A percentile compares a stretch with the other conserved stretches of the same genome.
Evolutionary conservation across 2,329 filamentous ascomycete genomes (phyloP).

Genomic region (Cladosporium phlei): DNA sequence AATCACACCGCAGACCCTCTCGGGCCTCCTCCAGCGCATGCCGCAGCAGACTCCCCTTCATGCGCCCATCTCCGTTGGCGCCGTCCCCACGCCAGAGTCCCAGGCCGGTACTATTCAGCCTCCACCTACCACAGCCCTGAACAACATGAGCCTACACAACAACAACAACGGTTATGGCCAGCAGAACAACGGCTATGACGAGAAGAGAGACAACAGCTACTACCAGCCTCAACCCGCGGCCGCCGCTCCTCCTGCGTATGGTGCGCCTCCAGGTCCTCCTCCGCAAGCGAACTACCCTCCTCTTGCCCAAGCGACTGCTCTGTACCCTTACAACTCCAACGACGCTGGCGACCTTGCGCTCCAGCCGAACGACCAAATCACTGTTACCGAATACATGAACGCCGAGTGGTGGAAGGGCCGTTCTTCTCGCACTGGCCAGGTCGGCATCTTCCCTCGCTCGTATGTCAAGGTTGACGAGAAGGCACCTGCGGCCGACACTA

Average conservation of each 20-base stretch:
- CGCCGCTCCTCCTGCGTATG: conserved; percentile 51
- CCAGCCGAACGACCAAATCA: conserved; percentile 72
- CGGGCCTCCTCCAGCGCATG: conserved; percentile 68
- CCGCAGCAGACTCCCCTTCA: conserved; percentile 63
- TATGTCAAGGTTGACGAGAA: conserved; percentile 75
- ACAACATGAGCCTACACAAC: conserved; percentile 29
- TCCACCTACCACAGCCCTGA: conserved; percentile 26
- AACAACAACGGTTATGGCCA: conserved; percentile 21
- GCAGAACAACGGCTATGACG: conserved; percentile 21
- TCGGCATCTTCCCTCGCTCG: conserved; percentile 92
- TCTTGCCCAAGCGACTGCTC: conserved; percentile 69
- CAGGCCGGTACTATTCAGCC: conserved; percentile 20
- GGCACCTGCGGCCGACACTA: conserved; percentile 33
- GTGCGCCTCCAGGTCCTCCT: conserved; percentile 43
- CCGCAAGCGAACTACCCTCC: conserved; percentile 46
- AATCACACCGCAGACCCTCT: conserved; percentile 70
- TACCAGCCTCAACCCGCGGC: conserved; percentile 34
- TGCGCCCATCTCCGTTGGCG: conserved; percentile 34
- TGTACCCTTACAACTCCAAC: conserved; percentile 76
- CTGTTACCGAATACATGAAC: conserved; percentile 89
- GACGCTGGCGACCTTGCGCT: conserved; percentile 80
- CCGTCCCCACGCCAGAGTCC: conserved; percentile 28
- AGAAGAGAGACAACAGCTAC: conserved; percentile 34
- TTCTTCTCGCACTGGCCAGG: conserved; percentile 73
- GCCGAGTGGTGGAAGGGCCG: conserved; percentile 93